Percentiles rank a stretch among this genome's conserved stretches.
These are phyloP conservation scores for Rhazya stricta DNA, from an alignment of 257 asterid genomes.

Conservation along the genomic window DNA sequence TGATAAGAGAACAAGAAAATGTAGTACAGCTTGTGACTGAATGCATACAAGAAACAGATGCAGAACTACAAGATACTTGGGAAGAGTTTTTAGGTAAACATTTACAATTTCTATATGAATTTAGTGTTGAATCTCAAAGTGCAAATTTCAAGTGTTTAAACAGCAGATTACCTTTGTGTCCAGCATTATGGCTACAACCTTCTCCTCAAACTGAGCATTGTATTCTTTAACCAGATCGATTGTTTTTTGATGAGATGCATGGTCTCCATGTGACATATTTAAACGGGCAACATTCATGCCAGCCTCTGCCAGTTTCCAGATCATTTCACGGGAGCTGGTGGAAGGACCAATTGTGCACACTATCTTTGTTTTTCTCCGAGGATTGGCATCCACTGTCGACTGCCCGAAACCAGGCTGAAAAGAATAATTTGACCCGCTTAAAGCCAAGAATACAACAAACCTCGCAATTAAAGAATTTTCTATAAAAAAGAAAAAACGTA, in stretches of 20 bases:
- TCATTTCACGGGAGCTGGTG: constrained; percentile 92
- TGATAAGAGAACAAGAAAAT: not conserved
- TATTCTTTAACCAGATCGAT: constrained; percentile 90
- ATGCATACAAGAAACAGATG: not conserved
- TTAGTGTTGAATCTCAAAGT: not conserved
- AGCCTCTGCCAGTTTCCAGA: constrained; percentile 91
- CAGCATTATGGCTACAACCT: constrained; percentile 87
- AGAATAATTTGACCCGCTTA: constrained; percentile 7
- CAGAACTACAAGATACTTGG: not conserved
- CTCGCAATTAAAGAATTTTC: not conserved
- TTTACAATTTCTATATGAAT: not conserved
- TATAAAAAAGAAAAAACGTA: not conserved
- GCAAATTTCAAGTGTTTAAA: not conserved
- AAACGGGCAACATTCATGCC: constrained; percentile 99
- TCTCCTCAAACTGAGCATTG: constrained; percentile 78
- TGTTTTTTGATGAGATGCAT: constrained; percentile 89
- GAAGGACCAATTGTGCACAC: constrained; percentile 97
- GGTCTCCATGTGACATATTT: constrained; percentile 98
- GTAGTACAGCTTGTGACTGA: not conserved
- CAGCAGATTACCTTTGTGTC: constrained; percentile 73
- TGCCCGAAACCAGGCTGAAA: constrained; percentile 31
- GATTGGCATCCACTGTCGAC: constrained; percentile 30
- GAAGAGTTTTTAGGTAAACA: not conserved
- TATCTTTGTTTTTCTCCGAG: constrained; percentile 84
- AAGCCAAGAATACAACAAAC: constrained; percentile 1